Evolutionary conservation across 2,329 filamentous ascomycete genomes (phyloP), one percentile per base, ranked within the genome.

Genomic region (Ophiostoma perfectum): DNA sequence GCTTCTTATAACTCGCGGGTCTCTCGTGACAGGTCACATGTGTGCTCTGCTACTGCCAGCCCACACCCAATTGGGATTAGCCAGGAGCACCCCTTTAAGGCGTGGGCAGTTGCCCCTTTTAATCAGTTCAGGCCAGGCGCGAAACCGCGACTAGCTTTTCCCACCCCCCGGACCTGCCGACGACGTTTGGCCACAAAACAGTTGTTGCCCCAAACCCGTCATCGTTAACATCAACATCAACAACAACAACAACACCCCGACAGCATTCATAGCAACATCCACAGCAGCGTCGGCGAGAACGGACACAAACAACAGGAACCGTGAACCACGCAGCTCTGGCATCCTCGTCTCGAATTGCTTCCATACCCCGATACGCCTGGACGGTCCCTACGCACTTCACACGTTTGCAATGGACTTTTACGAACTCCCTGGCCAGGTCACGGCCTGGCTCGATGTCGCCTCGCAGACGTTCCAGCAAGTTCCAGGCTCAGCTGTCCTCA

Each of bases 401-500:
- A 11, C 27, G 11, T 60, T 60, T 11, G 44, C 36, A n/a, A 90
- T 90, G 88, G 88, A 90, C 75, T 79, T 89, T 68, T 84, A 88
- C 74, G 83, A 87, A 74, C 80, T 86, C 45, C 86, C 88, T 74
- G 78, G 78, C 67, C 80, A 86, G 73, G 74, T 86, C 71, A 80
- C 83, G 69, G 77, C 81, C 69, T 83, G 83, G 72, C 79, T 86
- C 63, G 80, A 83, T 70, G 81, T 83, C 72, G 78, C 84, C 38
- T 81, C 82, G 67, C 81, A 86, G 70, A 84, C 88, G 69, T 96
- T 99, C 77, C 93, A 97, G 75, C 92, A 90, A 75, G 86, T 99
- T 52, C 96, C 95, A 42, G 95, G 95, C 66, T 98, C 94, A 42
- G 91, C 94, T 58, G 97, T 99, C 74, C 84, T 98, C 75, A 86